A percentile compares a stretch with the other conserved stretches of the same genome.
Evolutionary conservation across 2,329 filamentous ascomycete species (phyloP).

Genomic region (Aspergillus calidoustus): DNA sequence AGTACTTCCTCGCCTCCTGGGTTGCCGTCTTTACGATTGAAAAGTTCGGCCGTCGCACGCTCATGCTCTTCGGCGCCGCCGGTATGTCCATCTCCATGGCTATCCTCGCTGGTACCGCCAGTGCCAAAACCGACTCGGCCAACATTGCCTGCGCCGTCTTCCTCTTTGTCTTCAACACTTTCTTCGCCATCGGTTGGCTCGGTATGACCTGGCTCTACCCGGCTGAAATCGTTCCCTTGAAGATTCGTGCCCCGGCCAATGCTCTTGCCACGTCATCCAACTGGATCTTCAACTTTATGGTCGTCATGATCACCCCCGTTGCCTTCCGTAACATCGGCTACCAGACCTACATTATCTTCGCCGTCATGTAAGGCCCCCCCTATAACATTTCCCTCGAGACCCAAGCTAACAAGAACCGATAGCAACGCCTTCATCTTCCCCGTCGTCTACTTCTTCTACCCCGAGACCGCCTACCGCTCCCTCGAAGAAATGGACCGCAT

Average conservation of each 20-base stretch:
- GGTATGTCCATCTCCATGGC: slow-evolving; percentile 71
- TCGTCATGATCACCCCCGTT: slow-evolving; percentile 69
- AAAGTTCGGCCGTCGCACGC: slow-evolving; percentile 16
- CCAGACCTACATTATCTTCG: slow-evolving; percentile 62
- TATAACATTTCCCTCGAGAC: neutral
- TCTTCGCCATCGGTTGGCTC: slow-evolving; percentile 68
- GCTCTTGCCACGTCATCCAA: slow-evolving; percentile 66
- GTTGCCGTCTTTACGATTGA: slow-evolving; percentile 51
- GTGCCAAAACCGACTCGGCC: slow-evolving; percentile 26
- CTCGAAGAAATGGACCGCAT: slow-evolving; percentile 74
- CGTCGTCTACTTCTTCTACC: slow-evolving; percentile 65
- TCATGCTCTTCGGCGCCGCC: slow-evolving; percentile 57
- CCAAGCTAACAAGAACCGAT: slow-evolving; percentile 18
- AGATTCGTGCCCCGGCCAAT: slow-evolving; percentile 66
- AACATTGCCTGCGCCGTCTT: slow-evolving; percentile 38
- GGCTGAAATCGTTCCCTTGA: slow-evolving; percentile 58
- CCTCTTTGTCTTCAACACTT: slow-evolving; percentile 70
- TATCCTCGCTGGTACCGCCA: slow-evolving; percentile 50
- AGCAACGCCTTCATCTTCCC: slow-evolving; percentile 61
- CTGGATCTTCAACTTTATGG: slow-evolving; percentile 67
- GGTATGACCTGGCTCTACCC: slow-evolving; percentile 63
- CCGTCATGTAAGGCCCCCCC: slow-evolving; percentile 53
- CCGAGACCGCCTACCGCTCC: slow-evolving; percentile 62
- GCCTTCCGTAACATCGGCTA: slow-evolving; percentile 61
- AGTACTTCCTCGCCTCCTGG: slow-evolving; percentile 58